Base-by-base conservation (phyloP, 495 filamentous ascomycete species). In the Trichocladium uniseriatum region DNA sequence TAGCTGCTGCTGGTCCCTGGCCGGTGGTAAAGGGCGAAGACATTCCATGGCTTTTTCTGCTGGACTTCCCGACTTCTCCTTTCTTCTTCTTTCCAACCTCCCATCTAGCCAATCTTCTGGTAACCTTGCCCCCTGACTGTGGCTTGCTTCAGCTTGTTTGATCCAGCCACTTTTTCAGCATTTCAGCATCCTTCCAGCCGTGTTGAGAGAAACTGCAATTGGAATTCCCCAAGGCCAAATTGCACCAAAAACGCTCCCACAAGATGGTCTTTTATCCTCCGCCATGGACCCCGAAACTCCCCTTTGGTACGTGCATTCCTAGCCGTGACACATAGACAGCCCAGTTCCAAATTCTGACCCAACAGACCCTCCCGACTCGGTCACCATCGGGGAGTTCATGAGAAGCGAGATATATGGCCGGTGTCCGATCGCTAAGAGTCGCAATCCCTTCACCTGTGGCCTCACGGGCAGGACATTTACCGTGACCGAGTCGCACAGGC, bases 181-280 rank as follows among this genome's bases (percentile, higher is more conserved):
- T n/a, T n/a, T n/a, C n/a, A n/a, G n/a, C n/a, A n/a, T n/a, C n/a
- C n/a, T n/a, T n/a, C n/a, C n/a, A n/a, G n/a, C n/a, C n/a, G n/a
- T n/a, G n/a, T n/a, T n/a, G n/a, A n/a, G n/a, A n/a, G n/a, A n/a
- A n/a, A n/a, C n/a, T n/a, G n/a, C n/a, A n/a, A n/a, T n/a, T n/a
- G n/a, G n/a, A n/a, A n/a, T n/a, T n/a, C n/a, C n/a, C n/a, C n/a
- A n/a, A n/a, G n/a, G n/a, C n/a, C n/a, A n/a, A n/a, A n/a, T n/a
- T n/a, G n/a, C n/a, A n/a, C n/a, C n/a, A n/a, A n/a, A n/a, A n/a
- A n/a, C n/a, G n/a, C n/a, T n/a, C n/a, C n/a, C n/a, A 22, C 53
- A 77, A 54, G 22, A 95, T 95, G 89, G 84, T 90, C 14, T 94
- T 95, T 70, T 71, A 73, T 49, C 75, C 86, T 43, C 81, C 86